Conservation (phyloP, 208 protist species). For the Naegleria fowleri region DNA sequence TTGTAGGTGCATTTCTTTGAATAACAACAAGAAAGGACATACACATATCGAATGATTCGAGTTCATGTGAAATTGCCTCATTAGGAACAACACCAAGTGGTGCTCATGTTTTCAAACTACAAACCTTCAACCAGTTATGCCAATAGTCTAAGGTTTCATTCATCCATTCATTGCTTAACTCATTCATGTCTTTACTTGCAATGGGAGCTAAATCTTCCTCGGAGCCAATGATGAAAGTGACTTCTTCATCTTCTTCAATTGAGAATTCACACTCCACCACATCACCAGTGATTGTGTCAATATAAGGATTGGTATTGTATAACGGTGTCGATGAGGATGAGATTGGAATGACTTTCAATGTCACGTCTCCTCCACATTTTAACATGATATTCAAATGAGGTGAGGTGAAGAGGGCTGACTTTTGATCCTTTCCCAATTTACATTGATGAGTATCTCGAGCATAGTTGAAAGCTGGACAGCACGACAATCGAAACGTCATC, state of each 20-base stretch:
- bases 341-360: background rate
- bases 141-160: conserved; percentile 46
- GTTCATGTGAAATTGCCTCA: conserved; percentile 44
- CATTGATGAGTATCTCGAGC: conserved; percentile 35
- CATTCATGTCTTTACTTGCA: conserved; percentile 17
- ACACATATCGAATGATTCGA: background rate
- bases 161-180: conserved; percentile 33
- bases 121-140: conserved; percentile 47
- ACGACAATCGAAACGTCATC: conserved; percentile 43
- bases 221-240: conserved; percentile 29
- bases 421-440: background rate
- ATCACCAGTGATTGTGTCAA: conserved; percentile 25
- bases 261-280: conserved; percentile 15
- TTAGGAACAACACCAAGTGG: too few relatives aligned
- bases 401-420: background rate
- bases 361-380: background rate
- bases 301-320: background rate
- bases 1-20: conserved; percentile 10
- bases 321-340: background rate
- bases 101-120: too few relatives aligned
- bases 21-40: background rate
- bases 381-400: background rate
- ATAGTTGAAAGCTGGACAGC: conserved; percentile 49
- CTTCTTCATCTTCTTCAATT: conserved; percentile 27
- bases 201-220: background rate